Conservation (phyloP, 129 eudicot genomes). For the Erigeron canadensis region DNA sequence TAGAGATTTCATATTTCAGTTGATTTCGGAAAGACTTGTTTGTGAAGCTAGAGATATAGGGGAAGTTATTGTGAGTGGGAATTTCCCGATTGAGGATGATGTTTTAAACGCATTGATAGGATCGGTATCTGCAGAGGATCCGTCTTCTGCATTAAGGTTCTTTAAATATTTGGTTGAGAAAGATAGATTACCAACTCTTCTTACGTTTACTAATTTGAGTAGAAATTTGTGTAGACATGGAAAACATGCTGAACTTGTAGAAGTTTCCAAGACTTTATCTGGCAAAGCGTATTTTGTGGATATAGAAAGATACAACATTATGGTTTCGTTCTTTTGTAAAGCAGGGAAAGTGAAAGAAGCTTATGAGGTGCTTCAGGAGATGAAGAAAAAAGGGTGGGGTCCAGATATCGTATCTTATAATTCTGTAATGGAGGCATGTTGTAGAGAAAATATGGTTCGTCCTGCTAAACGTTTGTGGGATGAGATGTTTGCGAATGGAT, state of each 20-base stretch:
- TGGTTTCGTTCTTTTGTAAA: slow-evolving; percentile 58
- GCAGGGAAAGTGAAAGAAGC: slow-evolving; percentile 74
- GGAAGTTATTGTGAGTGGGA: slow-evolving; percentile 58
- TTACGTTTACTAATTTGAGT: slow-evolving; percentile 58
- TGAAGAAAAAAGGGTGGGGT: slow-evolving; percentile 67
- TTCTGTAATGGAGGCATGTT: slow-evolving; percentile 74
- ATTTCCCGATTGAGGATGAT: slow-evolving; percentile 75
- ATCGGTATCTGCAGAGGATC: slow-evolving; percentile 65
- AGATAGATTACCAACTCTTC: slow-evolving; percentile 56
- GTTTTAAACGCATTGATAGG: slow-evolving; percentile 70
- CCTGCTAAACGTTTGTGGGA: slow-evolving; percentile 98
- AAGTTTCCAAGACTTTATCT: slow-evolving; percentile 51
- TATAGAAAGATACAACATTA: slow-evolving; percentile 44
- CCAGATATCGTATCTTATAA: slow-evolving; percentile 69
- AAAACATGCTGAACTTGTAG: slow-evolving; percentile 47
- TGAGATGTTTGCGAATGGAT: slow-evolving; percentile 89
- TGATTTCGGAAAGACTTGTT: slow-evolving; percentile 59
- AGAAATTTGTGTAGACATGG: slow-evolving; percentile 62
- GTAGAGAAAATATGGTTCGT: slow-evolving; percentile 69
- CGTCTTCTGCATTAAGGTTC: slow-evolving; percentile 53
- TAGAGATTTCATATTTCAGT: slow-evolving; percentile 47
- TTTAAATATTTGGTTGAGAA: slow-evolving; percentile 54
- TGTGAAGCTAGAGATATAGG: slow-evolving; percentile 76
- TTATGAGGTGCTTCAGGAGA: slow-evolving; percentile 56
- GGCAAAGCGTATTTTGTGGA: slow-evolving; percentile 55